A percentile compares a stretch with the other conserved stretches of the same genome.
Evolutionary conservation across 495 filamentous ascomycete species (phyloP).

Genomic region (Terfezia claveryi): DNA sequence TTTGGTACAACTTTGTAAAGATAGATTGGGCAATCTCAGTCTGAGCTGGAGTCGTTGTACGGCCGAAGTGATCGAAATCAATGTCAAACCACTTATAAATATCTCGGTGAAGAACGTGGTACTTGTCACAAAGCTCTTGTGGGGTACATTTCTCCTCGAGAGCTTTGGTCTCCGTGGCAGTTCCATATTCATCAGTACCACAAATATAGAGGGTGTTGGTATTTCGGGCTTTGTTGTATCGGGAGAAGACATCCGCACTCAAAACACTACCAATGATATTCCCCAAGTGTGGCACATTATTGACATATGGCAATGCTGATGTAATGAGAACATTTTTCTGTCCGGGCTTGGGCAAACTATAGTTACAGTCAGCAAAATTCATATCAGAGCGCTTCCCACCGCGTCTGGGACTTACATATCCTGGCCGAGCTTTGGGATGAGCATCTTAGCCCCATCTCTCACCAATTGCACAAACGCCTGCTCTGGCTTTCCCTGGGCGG

Average conservation of each 20-base stretch:
- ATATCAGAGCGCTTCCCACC: background rate
- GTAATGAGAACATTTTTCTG: conserved; percentile 37
- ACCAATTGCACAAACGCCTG: conserved; percentile 6
- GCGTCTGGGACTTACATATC: conserved; percentile 10
- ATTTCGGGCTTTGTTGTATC: conserved; percentile 50
- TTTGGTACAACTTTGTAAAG: conserved; percentile 52
- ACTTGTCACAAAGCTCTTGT: conserved; percentile 61
- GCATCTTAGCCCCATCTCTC: conserved; percentile 12
- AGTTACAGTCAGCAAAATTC: conserved; percentile 2
- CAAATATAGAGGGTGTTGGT: conserved; percentile 42
- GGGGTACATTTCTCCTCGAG: conserved; percentile 28
- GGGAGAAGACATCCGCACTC: conserved; percentile 54
- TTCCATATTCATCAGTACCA: conserved; percentile 61
- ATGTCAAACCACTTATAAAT: conserved; percentile 82
- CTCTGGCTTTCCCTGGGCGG: conserved; percentile 5
- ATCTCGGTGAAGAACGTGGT: conserved; percentile 59
- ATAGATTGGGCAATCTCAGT: conserved; percentile 74
- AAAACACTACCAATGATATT: conserved; percentile 85
- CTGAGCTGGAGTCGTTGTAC: conserved; percentile 60
- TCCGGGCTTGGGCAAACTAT: conserved; percentile 25
- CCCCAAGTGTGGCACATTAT: conserved; percentile 87
- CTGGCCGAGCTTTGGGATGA: conserved; percentile 8
- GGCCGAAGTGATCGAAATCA: conserved; percentile 63
- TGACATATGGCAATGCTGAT: conserved; percentile 66
- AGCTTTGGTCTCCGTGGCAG: conserved; percentile 66